phyloP scores from a whole-genome alignment of 2,329 filamentous ascomycete species.

The Alternaria incomplexa region DNA sequence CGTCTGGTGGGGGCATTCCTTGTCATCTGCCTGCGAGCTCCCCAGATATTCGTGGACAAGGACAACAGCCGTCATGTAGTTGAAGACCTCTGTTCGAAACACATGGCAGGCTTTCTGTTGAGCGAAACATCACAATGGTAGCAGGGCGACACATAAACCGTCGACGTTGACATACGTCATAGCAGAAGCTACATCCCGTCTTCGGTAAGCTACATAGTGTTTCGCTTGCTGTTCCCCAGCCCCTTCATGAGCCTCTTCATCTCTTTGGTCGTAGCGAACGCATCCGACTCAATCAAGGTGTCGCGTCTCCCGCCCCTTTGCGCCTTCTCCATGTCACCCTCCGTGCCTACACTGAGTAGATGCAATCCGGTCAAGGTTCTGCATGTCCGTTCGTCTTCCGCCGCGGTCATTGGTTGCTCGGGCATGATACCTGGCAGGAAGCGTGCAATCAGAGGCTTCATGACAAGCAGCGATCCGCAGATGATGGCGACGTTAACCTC shows the following conservation, averaged over 20 bases:
- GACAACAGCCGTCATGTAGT: background rate
- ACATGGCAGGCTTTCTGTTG: background rate
- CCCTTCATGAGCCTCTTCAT: background rate
- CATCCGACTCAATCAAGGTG: conserved; percentile 7
- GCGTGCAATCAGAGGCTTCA: conserved; percentile 50
- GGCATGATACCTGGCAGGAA: conserved; percentile 42
- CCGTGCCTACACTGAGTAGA: conserved; percentile 2
- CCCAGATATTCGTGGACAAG: background rate
- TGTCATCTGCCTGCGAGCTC: conserved; percentile 15
- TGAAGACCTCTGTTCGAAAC: background rate
- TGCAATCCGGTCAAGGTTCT: conserved; percentile 21
- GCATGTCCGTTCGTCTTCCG: conserved; percentile 17
- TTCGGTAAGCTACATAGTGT: conserved; percentile 3
- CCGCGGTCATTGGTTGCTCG: conserved; percentile 20
- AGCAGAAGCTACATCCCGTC: conserved; percentile 6
- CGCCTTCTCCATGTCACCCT: conserved; percentile 14
- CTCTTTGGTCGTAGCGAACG: background rate
- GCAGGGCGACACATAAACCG: background rate
- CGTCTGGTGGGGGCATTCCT: conserved; percentile 19
- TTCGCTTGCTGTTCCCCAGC: background rate
- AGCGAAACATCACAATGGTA: background rate
- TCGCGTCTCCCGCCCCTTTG: conserved; percentile 10
- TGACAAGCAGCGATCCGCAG: conserved; percentile 52
- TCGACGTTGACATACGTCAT: conserved; percentile 21
- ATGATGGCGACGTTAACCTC: conserved; percentile 55